These are phyloP conservation scores for Diplodia seriata DNA, from an alignment of 2,329 filamentous ascomycete genomes.

Conservation along the genomic window DNA sequence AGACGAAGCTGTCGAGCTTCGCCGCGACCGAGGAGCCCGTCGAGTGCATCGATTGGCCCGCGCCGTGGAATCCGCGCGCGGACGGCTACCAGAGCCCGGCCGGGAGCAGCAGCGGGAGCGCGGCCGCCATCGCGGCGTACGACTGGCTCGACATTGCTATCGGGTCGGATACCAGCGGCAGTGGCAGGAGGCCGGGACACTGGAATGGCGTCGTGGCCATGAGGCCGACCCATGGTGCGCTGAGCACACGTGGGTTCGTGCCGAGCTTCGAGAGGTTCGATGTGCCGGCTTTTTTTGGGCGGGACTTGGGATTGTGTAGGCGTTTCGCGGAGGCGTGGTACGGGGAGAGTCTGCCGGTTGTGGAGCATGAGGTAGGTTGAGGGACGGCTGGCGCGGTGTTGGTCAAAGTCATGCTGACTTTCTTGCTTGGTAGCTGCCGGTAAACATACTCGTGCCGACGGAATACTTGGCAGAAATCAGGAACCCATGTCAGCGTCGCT, in stretches of 20 bases:
- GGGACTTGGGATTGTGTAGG: slow-evolving; percentile 32
- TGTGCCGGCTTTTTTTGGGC: slow-evolving; percentile 34
- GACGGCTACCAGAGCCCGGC: slow-evolving; percentile 37
- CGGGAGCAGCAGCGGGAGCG: slow-evolving; percentile 16
- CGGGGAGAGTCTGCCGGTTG: slow-evolving; percentile 26
- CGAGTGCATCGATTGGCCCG: slow-evolving; percentile 47
- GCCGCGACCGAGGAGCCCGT: slow-evolving; percentile 36
- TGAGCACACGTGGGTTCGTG: slow-evolving; percentile 34
- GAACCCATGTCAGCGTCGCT: neutral
- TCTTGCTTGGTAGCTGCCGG: neutral
- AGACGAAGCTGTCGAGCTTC: slow-evolving; percentile 34
- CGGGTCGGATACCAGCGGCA: slow-evolving; percentile 35
- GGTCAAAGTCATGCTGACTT: neutral
- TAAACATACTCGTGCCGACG: neutral
- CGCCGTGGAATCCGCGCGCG: slow-evolving; percentile 53
- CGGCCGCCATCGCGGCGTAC: slow-evolving; percentile 22
- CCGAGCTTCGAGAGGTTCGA: slow-evolving; percentile 34
- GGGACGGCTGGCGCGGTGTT: neutral
- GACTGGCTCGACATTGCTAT: slow-evolving; percentile 17
- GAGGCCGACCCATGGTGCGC: slow-evolving; percentile 33
- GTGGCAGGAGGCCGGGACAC: slow-evolving; percentile 35
- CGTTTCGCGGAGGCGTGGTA: slow-evolving; percentile 35
- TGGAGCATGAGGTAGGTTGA: neutral
- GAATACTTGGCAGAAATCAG: neutral
- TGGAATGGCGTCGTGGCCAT: slow-evolving; percentile 38